Percentiles rank a stretch among this genome's conserved stretches.
These are phyloP conservation scores for Malus domestica DNA, from an alignment of 306 rosid genomes.

Conservation along the genomic window DNA sequence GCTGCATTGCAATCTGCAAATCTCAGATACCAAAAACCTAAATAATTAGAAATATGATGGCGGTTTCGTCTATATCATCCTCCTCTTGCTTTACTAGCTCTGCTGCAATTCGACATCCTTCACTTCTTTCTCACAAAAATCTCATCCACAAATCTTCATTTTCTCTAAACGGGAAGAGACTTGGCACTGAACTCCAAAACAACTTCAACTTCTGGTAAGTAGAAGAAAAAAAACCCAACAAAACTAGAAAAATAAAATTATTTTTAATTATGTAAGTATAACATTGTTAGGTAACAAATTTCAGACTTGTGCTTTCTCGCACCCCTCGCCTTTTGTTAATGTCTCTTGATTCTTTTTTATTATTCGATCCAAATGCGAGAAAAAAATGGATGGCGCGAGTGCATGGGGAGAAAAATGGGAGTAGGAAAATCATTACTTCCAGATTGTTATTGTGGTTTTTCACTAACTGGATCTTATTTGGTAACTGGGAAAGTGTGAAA, in stretches of 20 bases:
- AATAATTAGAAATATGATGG: conserved; percentile 12
- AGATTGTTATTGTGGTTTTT: background rate
- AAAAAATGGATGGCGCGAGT: background rate
- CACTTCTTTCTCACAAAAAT: background rate
- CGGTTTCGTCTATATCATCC: conserved; percentile 31
- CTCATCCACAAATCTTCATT: conserved; percentile 6
- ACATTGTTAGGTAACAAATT: background rate
- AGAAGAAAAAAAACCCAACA: background rate
- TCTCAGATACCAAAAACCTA: background rate
- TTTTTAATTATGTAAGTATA: background rate
- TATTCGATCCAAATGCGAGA: too few relatives aligned
- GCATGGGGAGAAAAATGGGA: background rate
- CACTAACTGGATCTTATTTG: conserved; percentile 4
- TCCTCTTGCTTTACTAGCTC: conserved; percentile 22
- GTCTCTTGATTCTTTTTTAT: background rate
- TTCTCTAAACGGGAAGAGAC: background rate
- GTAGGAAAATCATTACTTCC: background rate
- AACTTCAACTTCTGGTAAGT: conserved; percentile 17
- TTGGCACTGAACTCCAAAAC: background rate
- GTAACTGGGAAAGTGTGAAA: conserved; percentile 28
- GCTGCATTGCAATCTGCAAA: background rate
- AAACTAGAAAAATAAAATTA: background rate
- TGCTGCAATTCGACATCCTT: conserved; percentile 17
- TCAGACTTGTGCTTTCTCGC: background rate
- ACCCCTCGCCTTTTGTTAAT: too few relatives aligned